Evolutionary conservation across 768 basidiomycete species (phyloP), one percentile per base, ranked within the genome.

Genomic region (Pleurotus eryngii): DNA sequence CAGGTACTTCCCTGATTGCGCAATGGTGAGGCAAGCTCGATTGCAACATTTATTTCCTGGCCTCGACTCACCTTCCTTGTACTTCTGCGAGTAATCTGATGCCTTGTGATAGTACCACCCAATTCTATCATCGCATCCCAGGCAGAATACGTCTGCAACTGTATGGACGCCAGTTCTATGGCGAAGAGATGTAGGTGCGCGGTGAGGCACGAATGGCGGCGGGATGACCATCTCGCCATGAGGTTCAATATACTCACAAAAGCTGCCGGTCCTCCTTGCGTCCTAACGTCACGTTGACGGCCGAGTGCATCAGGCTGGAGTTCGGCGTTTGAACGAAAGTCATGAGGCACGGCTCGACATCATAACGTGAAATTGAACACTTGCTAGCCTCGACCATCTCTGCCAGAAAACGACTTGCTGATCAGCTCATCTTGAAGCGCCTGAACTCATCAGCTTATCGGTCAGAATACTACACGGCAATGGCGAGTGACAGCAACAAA

Each of bases 51-150:
- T 17, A 15, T 22, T 45, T 11, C 24, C 38, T 27, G 39, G 59
- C 30, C 9, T 7, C 3, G 7, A 63, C 79, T 39, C 35, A 83
- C 90, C 87, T 81, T 93, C 91, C 69, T 92, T 93, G 67, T 93
- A 92, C 67, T 87, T 91, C 80, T 93, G 91, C 2, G 82, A 78
- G 39, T 75, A 73, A 61, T 92, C 88, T 0, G 85, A 80, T 11
- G 91, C 89, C 65, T 86, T 88, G 68, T 89, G 83, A 63, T 93
- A 93, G 65, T 77, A 90, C 90, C 91, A 93, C 1, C 91, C 90
- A 3, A 92, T 57, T 37, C 88, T 79, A 14, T 89, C 89, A 57
- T 86, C 84, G 70, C 91, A 93, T 0, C 89, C 89, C 30, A 89
- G 53, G 64, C 91, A 93, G 66, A 82, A 92, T 1, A 85, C 81